Base-by-base conservation (phyloP, 306 rosid genomes). In the Lathyrus oleraceus region DNA sequence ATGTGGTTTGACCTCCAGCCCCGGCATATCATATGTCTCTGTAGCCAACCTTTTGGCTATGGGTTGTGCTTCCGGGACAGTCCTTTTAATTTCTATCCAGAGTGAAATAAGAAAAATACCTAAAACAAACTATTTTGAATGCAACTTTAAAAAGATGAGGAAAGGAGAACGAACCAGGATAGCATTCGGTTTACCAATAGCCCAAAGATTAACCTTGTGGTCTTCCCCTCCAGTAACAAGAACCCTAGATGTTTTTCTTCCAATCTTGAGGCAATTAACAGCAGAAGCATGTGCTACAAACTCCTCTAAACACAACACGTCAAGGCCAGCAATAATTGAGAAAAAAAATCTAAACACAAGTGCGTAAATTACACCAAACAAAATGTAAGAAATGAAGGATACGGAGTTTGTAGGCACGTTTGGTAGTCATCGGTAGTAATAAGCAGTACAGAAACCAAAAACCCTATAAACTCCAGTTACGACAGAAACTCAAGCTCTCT, bases 211-310 rank as follows among this genome's bases (percentile, higher is more conserved):
- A 82, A 94, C 99, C 86, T 94, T 94, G 85, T 85, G 97, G 80
- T 94, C 99, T 83, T 94, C 99, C 10, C 99, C 99, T 10, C 99
- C 99, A 2, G 99, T 94, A 76, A 94, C 96, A 76, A 94, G 99
- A 76, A 94, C 91, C 84, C 99, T 85, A 17, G 96, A 89, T 15
- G 99, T 70, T 75, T 91, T 95, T 77, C 92, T 78, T 42, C 99
- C 99, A 81, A 95, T 95, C 84, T 95, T 95, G 51, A 95, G 99
- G 83, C 99, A 95, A 81, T 95, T 95, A 11, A 95, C 99, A 43
- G 89, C 54, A 20, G 97, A 88, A 79, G 92, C 85, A 79, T 95
- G 99, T n/a, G 99, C 99, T 52, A 95, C 99, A 65, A 95, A 95
- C 73, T 95, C 99, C 96, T 95, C 99, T 95, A 79, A 36, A 60